Evolutionary conservation across 305 asterid species (phyloP), one percentile per base, ranked within the genome.

Genomic region (Stenogyne calaminthoides): DNA sequence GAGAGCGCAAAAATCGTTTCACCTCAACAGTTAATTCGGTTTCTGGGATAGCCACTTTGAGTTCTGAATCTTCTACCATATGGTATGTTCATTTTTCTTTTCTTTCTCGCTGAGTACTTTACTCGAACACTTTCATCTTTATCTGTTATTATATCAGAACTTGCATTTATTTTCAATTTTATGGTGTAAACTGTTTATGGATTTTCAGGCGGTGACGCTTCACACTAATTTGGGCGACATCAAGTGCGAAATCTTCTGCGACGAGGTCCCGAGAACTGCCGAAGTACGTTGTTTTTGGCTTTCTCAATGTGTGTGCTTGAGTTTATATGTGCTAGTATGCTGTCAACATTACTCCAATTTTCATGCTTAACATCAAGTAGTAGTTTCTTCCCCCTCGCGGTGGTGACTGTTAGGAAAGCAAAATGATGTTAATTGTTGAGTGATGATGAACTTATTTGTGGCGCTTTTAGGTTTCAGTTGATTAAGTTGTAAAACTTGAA

Each of bases 141-240:
- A 34, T n/a, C 25, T 32, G 32, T 54, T 47, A 16, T 51, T 32
- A 55, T 22, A 16, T 32, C 0, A 14, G 15, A 71, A 59, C 66
- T 52, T 14, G 39, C 15, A 19, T 52, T 61, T 3, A 11, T 39
- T 29, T 52, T 55, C 2, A 10, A 5, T 20, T 7, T 1, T 63
- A 2, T 44, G 49, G 1, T 29, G 3, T n/a, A 11, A 58, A 36
- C 3, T 32, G 2, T 15, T 36, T 19, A 8, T 60, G 73, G 15
- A 14, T 19, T 55, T 70, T 59, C 85, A 94, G 99, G 83, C 99
- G 39, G 95, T 94, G 83, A 94, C 98, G 37, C 93, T 94, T 42
- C 96, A 91, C 88, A 94, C 99, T 19, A 94, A 94, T 78, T 85
- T 91, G 80, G 99, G 99, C n/a, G 98, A 94, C 57, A 88, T 94